phyloP scores from a whole-genome alignment of 2,329 filamentous ascomycete species.

The Monosporascus sp. region DNA sequence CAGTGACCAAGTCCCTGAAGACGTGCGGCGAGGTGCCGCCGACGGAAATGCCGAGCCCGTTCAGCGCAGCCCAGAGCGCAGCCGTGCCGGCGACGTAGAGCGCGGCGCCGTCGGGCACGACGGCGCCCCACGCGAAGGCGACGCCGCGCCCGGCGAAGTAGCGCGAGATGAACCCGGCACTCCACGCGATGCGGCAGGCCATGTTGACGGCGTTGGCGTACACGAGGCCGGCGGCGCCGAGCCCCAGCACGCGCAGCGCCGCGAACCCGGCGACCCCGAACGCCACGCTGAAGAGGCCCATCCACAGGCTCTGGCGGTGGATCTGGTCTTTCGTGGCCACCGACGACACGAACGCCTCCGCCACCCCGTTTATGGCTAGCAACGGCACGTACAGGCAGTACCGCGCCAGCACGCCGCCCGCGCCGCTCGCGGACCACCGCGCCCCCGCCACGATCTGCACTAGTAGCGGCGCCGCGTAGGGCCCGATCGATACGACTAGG shows the following conservation, averaged over 20 bases:
- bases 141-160: conserved; percentile 52
- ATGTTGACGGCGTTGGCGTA: conserved; percentile 88
- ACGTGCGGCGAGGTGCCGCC: conserved; percentile 27
- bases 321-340: conserved; percentile 74
- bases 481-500: conserved; percentile 64
- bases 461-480: conserved; percentile 66
- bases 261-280: conserved; percentile 73
- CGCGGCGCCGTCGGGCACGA: conserved; percentile 39
- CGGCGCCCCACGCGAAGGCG: conserved; percentile 32
- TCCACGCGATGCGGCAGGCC: conserved; percentile 78
- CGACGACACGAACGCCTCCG: conserved; percentile 87
- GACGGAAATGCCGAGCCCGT: conserved; percentile 17
- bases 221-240: conserved; percentile 78
- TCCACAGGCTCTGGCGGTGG: conserved; percentile 72
- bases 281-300: conserved; percentile 71
- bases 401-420: conserved; percentile 64
- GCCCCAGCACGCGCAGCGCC: conserved; percentile 60
- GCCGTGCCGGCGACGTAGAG: conserved; percentile 39
- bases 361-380: conserved; percentile 83
- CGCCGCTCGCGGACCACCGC: conserved; percentile 69
- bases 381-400: conserved; percentile 95
- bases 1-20: conserved; percentile 38
- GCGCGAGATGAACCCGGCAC: conserved; percentile 60
- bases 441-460: conserved; percentile 71
- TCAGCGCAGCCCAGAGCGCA: conserved; percentile 30